A percentile compares a stretch with the other conserved stretches of the same genome.
Conservation (phyloP, 169 alveolate species). For the Blepharisma undulans region DNA sequence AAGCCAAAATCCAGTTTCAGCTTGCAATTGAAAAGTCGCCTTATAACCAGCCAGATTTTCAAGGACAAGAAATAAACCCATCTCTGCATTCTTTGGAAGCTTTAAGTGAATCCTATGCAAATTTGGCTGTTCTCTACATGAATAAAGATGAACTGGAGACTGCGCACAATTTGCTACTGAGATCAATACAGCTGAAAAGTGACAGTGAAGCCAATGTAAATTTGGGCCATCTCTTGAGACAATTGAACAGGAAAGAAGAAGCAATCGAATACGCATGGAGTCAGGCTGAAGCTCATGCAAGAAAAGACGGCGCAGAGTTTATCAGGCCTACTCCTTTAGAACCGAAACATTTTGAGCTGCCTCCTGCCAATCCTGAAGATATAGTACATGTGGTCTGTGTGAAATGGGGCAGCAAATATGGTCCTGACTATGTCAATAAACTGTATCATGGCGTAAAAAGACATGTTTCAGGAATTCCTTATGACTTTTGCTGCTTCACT, state of each 20-base stretch:
- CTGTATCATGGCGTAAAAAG: slow-evolving; percentile 58
- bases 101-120: slow-evolving; percentile 44
- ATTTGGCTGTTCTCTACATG: slow-evolving; percentile 53
- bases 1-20: slow-evolving; percentile 50
- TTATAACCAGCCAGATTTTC: neutral
- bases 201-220: slow-evolving; percentile 57
- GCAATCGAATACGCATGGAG: slow-evolving; percentile 62
- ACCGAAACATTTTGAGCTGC: neutral
- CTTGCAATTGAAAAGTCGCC: slow-evolving; percentile 43
- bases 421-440: slow-evolving; percentile 66
- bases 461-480: slow-evolving; percentile 26
- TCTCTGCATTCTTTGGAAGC: slow-evolving; percentile 54
- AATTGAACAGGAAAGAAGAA: slow-evolving; percentile 56
- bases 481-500: slow-evolving; percentile 65
- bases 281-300: slow-evolving; percentile 1
- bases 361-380: neutral
- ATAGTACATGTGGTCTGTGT: slow-evolving; percentile 57
- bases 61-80: neutral
- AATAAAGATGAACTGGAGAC: slow-evolving; percentile 39
- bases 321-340: neutral
- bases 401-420: slow-evolving; percentile 76
- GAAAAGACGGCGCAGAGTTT: neutral
- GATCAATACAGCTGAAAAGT: slow-evolving; percentile 58
- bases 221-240: slow-evolving; percentile 61
- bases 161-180: slow-evolving; percentile 45